These are phyloP conservation scores for Gossypium schwendimanii DNA, from an alignment of 441 rosid genomes.

Conservation along the genomic window DNA sequence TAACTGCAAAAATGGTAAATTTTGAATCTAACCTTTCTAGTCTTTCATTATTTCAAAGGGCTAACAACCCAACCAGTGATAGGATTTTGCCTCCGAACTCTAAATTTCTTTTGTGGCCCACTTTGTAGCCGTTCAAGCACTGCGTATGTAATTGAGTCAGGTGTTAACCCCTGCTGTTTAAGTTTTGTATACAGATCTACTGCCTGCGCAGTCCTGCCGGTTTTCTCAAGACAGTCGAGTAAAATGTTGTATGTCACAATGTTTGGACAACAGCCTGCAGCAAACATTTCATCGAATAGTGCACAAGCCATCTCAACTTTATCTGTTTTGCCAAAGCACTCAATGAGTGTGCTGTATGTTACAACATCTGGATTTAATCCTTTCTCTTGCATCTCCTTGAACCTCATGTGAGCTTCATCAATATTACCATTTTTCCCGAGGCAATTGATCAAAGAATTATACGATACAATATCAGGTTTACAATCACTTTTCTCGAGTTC, in stretches of 20 bases:
- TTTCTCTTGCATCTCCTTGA: conserved; percentile 85
- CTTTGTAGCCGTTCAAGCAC: conserved; percentile 76
- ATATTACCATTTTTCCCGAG: conserved; percentile 87
- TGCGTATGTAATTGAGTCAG: conserved; percentile 74
- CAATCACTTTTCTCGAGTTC: conserved; percentile 71
- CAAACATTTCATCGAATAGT: conserved; percentile 78
- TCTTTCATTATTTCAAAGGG: no score
- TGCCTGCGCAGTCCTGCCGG: conserved; percentile 79
- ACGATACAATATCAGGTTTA: conserved; percentile 70
- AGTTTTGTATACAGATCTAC: conserved; percentile 75
- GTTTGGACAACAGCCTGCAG: conserved; percentile 72
- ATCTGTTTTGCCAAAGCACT: conserved; percentile 88
- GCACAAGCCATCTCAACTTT: conserved; percentile 83
- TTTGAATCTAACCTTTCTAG: no score
- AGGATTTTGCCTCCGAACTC: conserved; percentile 72
- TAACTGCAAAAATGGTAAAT: no score
- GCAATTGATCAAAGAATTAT: conserved; percentile 82
- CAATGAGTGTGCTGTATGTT: conserved; percentile 83
- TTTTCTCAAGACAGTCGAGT: conserved; percentile 79
- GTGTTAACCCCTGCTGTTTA: conserved; percentile 78
- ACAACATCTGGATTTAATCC: conserved; percentile 87
- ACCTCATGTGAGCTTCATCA: conserved; percentile 90
- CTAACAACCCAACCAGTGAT: conserved; percentile 94
- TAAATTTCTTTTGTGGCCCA: conserved; percentile 53
- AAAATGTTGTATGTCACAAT: conserved; percentile 83